Evolutionary conservation across 768 basidiomycete species (phyloP), one percentile per base, ranked within the genome.

Genomic region (Mycena venus): DNA sequence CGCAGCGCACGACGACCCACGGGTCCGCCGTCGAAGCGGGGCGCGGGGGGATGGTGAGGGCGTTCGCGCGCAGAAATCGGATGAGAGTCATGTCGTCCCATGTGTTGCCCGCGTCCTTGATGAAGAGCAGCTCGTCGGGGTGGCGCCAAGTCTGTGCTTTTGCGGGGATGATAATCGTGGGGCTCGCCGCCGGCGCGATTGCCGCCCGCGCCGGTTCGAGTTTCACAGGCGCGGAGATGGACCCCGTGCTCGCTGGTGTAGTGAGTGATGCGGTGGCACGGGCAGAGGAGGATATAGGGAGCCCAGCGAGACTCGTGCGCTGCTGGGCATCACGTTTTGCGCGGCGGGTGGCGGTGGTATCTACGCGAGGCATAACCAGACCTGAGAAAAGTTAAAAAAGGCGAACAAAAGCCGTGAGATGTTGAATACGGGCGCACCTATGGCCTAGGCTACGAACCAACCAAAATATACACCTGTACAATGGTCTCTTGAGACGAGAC

Each of bases 51-150:
- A 72, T 32, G 36, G 40, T 34, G 32, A 72, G 25, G 0, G 47
- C 58, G 38, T n/a, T 25, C 34, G 38, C 32, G 27, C 38, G 25
- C 1, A 72, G 15, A 27, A 72, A 61, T 15, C 36, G 59, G 27
- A 67, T 14, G 27, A 72, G 51, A 6, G 62, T 23, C 29, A 56
- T 27, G 38, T 72, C 64, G 47, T 60, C 17, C 71, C 71, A 72
- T 0, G 25, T 31, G 5, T 27, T 21, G 2, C 42, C 34, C n/a
- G n/a, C n/a, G n/a, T n/a, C n/a, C n/a, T n/a, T 31, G 44, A 72
- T 72, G 49, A 61, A 72, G 10, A 12, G 17, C 9, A 72, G 59
- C 38, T 72, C 71, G 71, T 59, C 71, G n/a, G 66, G 67, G 29
- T 73, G 66, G 3, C 66, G 59, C 72, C 72, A 73, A 4, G 36